Conservation (phyloP, 345 rosid species). For the Citrus medica region DNA sequence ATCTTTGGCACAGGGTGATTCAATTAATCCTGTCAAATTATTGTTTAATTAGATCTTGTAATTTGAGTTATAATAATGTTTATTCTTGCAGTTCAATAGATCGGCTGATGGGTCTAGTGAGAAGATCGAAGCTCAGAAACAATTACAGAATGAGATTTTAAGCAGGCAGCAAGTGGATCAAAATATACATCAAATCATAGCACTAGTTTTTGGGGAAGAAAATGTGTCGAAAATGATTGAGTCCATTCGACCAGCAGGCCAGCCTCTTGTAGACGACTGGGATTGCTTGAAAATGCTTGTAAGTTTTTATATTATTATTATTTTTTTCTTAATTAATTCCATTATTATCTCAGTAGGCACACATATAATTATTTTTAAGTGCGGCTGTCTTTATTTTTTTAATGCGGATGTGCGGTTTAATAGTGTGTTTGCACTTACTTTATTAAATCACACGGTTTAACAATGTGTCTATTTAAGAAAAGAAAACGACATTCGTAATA, state of each 20-base stretch:
- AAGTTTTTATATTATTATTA: background rate
- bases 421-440: too few species aligned
- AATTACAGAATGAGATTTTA: slow-evolving; percentile 18
- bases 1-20: slow-evolving; percentile 35
- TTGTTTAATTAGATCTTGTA: background rate
- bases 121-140: slow-evolving; percentile 36
- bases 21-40: background rate
- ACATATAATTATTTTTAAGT: too few species aligned
- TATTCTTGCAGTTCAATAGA: slow-evolving; percentile 27
- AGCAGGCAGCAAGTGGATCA: slow-evolving; percentile 37
- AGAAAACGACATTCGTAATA: too few species aligned
- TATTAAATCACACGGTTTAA: too few species aligned
- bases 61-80: background rate
- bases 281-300: slow-evolving; percentile 42
- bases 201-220: slow-evolving; percentile 24
- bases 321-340: too few species aligned
- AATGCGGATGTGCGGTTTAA: too few species aligned
- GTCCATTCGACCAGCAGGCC: slow-evolving; percentile 23
- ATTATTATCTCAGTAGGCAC: too few species aligned
- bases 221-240: slow-evolving; percentile 3
- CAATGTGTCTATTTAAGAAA: too few species aligned
- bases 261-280: slow-evolving; percentile 48
- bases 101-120: slow-evolving; percentile 30
- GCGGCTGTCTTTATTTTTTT: too few species aligned
- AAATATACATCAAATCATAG: slow-evolving; percentile 28